These are phyloP conservation scores for slime mould (Dictyostelium discoideum) DNA, from an alignment of 78 protist genomes.

Conservation along the genomic window DNA sequence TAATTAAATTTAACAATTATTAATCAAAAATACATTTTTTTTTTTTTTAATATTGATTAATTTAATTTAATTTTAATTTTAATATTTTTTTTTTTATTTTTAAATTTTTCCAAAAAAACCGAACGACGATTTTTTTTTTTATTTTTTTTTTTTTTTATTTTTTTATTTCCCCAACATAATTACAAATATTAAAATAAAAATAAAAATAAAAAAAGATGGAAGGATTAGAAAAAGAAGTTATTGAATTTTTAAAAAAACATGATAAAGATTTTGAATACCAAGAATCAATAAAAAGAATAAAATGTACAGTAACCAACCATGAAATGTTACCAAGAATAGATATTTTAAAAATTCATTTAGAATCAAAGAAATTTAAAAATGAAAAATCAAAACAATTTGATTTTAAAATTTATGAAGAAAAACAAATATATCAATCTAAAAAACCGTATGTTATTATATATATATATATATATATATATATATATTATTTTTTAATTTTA, in stretches of 20 bases:
- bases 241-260: conserved; percentile 42
- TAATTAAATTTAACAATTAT: too few species aligned
- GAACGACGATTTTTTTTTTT: too few species aligned
- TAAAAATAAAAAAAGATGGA: neutral
- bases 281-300: conserved; percentile 36
- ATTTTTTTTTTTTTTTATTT: neutral
- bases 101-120: too few species aligned
- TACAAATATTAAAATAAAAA: neutral
- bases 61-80: too few species aligned
- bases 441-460: conserved; percentile 17
- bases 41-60: too few species aligned
- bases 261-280: conserved; percentile 18
- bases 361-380: conserved; percentile 55
- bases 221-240: conserved; percentile 32
- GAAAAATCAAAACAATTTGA: conserved; percentile 1
- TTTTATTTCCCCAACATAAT: neutral
- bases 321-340: conserved; percentile 48
- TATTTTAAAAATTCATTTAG: conserved; percentile 23
- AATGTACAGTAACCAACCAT: conserved; percentile 50
- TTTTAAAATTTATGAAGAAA: conserved; percentile 29
- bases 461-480: too few species aligned
- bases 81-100: too few species aligned
- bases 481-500: too few species aligned
- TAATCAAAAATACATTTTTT: too few species aligned
- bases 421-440: conserved; percentile 12